Base-by-base conservation (phyloP, 768 basidiomycete genomes). In the Chiua virens region DNA sequence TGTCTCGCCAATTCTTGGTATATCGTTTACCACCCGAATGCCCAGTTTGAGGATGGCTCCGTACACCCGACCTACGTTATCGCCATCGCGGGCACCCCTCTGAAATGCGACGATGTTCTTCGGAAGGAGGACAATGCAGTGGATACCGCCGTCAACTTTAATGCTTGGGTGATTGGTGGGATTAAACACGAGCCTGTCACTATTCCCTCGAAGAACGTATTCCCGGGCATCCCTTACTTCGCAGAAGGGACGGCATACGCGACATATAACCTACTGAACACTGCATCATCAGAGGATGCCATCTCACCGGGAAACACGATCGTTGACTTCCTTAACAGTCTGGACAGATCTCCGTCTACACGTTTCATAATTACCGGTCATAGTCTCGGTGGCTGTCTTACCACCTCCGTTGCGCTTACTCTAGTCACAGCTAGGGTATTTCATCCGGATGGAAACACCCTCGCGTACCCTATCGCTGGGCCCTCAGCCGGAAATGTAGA, bases 1-100 rank as follows among this genome's bases (percentile, higher is more conserved):
- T 53, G 51, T 1, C 60, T 54, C 14, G 57, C 53, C 11, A 60
- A 63, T 35, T 42, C 61, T 3, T 55, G 50, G 50, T 62, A 42
- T 18, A 3, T 62, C 3, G 60, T 53, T n/a, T 38, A 18, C 14
- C 40, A 59, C 18, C 57, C 57, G 1, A 8, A 3, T n/a, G 42
- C 56, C 35, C 0, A 21, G 35, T 53, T 53, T 11, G 57, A 62
- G 7, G 57, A 62, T 8, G 53, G 60, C 8, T 47, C 38, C 17
- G 27, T 34, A 2, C 42, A 37, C 7, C 45, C 48, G 1, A 40
- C 57, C 34, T 49, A 59, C 25, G 53, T 59, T 17, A 42, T 59
- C 14, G 53, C 50, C 27, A n/a, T 58, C 21, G 50, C 60, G 5
- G 50, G 56, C 14, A 61, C 60, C 27, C 47, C 52, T 2, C 0